These are phyloP conservation scores for Pseudogymnoascus sp. DNA, from an alignment of 2,329 filamentous ascomycete genomes.

Conservation along the genomic window DNA sequence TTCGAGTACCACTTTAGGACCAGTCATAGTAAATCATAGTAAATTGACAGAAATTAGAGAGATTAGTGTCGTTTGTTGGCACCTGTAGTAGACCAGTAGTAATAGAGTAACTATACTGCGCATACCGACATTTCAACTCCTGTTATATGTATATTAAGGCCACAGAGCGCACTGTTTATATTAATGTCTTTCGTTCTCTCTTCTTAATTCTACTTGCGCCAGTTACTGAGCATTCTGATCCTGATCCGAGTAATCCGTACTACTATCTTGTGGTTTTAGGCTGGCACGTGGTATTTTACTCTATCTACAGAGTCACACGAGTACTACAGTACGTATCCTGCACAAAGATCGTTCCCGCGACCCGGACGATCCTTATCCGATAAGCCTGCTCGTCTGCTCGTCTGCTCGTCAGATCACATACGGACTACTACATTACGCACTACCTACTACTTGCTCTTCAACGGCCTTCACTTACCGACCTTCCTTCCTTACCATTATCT, in stretches of 20 bases:
- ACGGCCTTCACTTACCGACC: background rate
- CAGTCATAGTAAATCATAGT: background rate
- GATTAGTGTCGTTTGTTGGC: background rate
- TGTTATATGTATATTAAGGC: background rate
- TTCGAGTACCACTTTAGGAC: background rate
- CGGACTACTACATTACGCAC: background rate
- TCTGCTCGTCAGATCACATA: background rate
- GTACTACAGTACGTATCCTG: background rate
- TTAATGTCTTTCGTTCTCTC: background rate
- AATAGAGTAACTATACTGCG: background rate
- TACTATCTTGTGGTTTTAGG: background rate
- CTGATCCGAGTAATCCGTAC: background rate
- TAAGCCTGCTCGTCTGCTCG: background rate
- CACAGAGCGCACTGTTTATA: background rate
- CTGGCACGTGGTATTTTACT: background rate
- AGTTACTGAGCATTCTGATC: background rate
- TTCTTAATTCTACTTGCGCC: background rate
- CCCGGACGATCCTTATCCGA: background rate
- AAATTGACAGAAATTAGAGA: background rate
- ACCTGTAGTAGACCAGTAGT: background rate
- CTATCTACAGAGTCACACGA: background rate
- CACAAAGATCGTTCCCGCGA: background rate
- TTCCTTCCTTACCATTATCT: background rate
- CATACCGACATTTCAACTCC: background rate
- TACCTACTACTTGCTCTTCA: background rate